These are phyloP conservation scores for Dictyostelium discoideum DNA, from an alignment of 78 protist genomes.

Conservation along the genomic window dicty_2.7 NC_007088.5:6416501-6417000, in stretches of 20 bases:
- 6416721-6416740: conserved; percentile 85
- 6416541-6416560: conserved; percentile 75
- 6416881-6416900: background rate
- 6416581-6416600: conserved; percentile 52
- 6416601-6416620: conserved; percentile 57
- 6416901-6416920: background rate
- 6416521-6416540: background rate
- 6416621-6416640: background rate
- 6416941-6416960: background rate
- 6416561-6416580: conserved; percentile 67
- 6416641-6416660: conserved; percentile 61
- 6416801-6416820: conserved; percentile 77
- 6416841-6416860: conserved; percentile 32
- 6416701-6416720: conserved; percentile 80
- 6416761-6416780: background rate
- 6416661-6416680: conserved; percentile 15
- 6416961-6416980: background rate
- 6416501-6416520: no score
- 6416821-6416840: conserved; percentile 74
- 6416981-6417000: background rate
- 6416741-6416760: conserved; percentile 9
- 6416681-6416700: conserved; percentile 43
- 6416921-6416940: background rate
- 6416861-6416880: background rate
- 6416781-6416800: conserved; percentile 33